phyloP scores from a whole-genome alignment of 257 asterid species.

The Gardenia jasminoides region DNA sequence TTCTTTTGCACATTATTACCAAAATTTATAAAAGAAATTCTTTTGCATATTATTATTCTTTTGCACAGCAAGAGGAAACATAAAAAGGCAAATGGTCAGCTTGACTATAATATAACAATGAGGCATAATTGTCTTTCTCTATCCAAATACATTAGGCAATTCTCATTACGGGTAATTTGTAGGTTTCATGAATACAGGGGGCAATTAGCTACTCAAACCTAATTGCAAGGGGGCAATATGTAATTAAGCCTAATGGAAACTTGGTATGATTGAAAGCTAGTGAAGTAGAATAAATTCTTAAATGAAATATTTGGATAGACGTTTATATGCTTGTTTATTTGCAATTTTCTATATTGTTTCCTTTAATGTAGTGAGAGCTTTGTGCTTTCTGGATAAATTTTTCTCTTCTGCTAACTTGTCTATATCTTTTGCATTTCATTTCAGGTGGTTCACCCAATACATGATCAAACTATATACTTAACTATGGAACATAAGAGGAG shows the following conservation, averaged over 20 bases:
- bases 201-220: too few relatives aligned
- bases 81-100: too few relatives aligned
- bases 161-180: too few relatives aligned
- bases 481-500: conserved; percentile 67
- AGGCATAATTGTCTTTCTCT: too few relatives aligned
- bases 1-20: too few relatives aligned
- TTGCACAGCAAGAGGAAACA: too few relatives aligned
- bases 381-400: neutral
- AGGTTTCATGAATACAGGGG: too few relatives aligned
- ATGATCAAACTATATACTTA: conserved; percentile 82
- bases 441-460: conserved; percentile 85
- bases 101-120: too few relatives aligned
- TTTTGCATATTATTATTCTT: too few relatives aligned
- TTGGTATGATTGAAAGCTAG: neutral
- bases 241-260: neutral
- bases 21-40: too few relatives aligned
- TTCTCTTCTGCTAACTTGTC: neutral
- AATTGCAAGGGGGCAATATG: too few relatives aligned
- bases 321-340: neutral
- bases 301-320: neutral
- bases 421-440: neutral
- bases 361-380: neutral
- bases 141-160: too few relatives aligned
- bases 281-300: neutral
- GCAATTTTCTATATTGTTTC: neutral